Base-by-base conservation (phyloP, 176 grass and related monocot species). In the Cenchrus purpureus region DNA sequence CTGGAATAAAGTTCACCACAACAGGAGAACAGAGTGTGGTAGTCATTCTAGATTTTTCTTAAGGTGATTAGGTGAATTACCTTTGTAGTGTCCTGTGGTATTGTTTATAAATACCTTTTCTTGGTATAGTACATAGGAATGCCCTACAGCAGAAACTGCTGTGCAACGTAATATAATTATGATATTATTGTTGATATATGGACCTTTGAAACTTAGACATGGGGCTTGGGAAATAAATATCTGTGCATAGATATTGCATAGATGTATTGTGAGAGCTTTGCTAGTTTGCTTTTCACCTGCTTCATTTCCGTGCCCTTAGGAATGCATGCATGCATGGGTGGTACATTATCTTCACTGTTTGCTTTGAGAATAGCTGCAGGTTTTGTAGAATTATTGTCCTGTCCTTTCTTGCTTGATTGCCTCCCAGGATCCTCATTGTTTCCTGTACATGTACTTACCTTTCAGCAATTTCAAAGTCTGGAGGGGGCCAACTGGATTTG, bases 381-480 rank as follows among this genome's bases (percentile, higher is more conserved):
- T 76, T 13, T 73, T 73, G 16, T 84, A 56, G 45, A 73, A 72
- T 56, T 75, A 85, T 16, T 79, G 53, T 60, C 32, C 10, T 72
- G 63, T 29, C 53, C 12, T 20, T 1, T 87, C 15, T 81, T 81
- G 44, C 64, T 70, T 84, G 17, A 52, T 64, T 57, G n/a, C 16
- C 65, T 74, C 51, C 52, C 52, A 75, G 43, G 46, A 58, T 52
- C 10, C 87, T 89, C 60, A 89, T 78, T 61, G n/a, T 63, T 61
- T 17, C 49, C 20, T 74, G 74, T 46, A 22, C 66, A 28, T 79
- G 20, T 44, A 51, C 14, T 40, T 71, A 50, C 59, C 70, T 80
- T 87, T 83, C 91, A 98, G 96, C 92, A 87, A 95, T 98, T 91
- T 95, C 93, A 8, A 98, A 95, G 79, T 92, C 88, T 88, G 91